Evolutionary conservation across 2,329 filamentous ascomycete genomes (phyloP).

Genomic region (Plenodomus tracheiphilus): DNA sequence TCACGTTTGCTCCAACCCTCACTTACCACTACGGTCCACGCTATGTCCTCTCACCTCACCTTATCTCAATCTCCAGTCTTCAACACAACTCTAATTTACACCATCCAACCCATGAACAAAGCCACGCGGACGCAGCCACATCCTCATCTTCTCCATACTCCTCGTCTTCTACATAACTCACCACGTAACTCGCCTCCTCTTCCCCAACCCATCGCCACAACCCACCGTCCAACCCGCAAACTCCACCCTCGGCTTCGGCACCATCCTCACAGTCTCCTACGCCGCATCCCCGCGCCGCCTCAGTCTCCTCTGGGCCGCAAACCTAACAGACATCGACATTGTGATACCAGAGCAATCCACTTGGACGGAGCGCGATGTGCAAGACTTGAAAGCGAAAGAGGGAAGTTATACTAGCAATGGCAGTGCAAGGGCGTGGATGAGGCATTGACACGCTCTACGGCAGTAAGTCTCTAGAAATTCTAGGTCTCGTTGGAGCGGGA

Average conservation of each 20-base stretch:
- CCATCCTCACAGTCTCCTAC: conserved; percentile 45
- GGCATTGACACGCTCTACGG: conserved; percentile 44
- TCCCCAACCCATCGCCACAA: not conserved
- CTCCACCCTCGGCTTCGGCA: conserved; percentile 35
- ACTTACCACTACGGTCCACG: too few relatives aligned
- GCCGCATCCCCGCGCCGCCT: conserved; percentile 38
- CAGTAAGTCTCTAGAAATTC: conserved; percentile 20
- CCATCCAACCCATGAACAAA: too few relatives aligned
- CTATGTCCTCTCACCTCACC: too few relatives aligned
- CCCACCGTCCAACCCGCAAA: conserved; percentile 8
- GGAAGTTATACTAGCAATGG: conserved; percentile 38
- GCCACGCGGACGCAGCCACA: not conserved
- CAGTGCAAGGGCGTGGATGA: conserved; percentile 47
- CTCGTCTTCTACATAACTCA: not conserved
- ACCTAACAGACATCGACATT: conserved; percentile 45
- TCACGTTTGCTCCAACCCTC: too few relatives aligned
- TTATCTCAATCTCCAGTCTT: too few relatives aligned
- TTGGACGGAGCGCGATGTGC: conserved; percentile 44
- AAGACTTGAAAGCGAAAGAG: conserved; percentile 26
- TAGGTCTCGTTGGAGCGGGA: too few relatives aligned
- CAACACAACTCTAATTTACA: too few relatives aligned
- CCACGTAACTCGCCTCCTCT: not conserved
- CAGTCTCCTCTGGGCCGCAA: conserved; percentile 42
- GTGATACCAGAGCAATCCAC: conserved; percentile 43
- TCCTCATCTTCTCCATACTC: not conserved